Base-by-base conservation (phyloP, 148 eudicot genomes). In the Arbutus unedo region DNA sequence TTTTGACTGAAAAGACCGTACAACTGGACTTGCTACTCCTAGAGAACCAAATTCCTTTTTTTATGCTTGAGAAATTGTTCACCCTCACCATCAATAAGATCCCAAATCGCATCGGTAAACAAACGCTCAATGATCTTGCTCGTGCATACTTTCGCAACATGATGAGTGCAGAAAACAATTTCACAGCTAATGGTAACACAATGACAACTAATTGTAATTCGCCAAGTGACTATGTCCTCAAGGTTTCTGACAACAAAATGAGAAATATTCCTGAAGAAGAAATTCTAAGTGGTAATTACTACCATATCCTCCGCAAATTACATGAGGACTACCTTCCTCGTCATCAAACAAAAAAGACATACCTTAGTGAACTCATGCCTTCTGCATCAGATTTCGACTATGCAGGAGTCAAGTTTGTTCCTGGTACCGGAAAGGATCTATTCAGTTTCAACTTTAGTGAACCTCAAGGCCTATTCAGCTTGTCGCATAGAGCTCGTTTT, bases 11-110 rank as follows among this genome's bases (percentile, higher is more conserved):
- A 60, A 60, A 23, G 23, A 38, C 14, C 7, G 3, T 79, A 23
- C 8, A 48, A 13, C n/a, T 21, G 0, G 81, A 62, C 57, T 47
- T 79, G 55, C 43, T 79, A 10, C 6, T 79, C 4, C 57, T 64
- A 0, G 81, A 79, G 73, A 79, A 79, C 73, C 81, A 79, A 21
- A 13, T 79, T 48, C 81, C 81, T 15, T 78, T 78, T 31, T 44
- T n/a, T 21, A 56, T 64, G 15, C 72, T 79, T 62, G 13, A 47
- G 16, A 62, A 21, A 13, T 48, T 79, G 14, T 79, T 44, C 21
- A 1, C 5, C 31, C 14, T 79, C 11, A 62, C 74, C 0, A 21
- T 55, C 0, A 6, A 45, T 7, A 25, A 18, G 6, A 78, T 19
- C 15, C 51, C 2, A 10, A 62, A 21, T 31, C 38, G 38, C 1